phyloP scores from a whole-genome alignment of 208 protist species.

The Crithidia bombi region DNA sequence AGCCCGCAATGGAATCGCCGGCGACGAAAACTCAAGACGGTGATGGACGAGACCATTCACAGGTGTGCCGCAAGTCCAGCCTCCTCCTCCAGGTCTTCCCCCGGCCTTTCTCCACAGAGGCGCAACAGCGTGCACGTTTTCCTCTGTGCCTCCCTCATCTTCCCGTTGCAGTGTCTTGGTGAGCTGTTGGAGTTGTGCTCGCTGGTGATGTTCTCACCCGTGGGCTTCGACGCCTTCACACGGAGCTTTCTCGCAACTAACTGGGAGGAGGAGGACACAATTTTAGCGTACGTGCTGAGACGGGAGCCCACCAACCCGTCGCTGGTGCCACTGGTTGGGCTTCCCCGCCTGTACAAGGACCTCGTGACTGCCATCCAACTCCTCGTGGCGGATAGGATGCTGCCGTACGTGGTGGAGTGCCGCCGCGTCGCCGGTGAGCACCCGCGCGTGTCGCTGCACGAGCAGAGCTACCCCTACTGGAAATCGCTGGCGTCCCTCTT shows the following conservation, averaged over 20 bases:
- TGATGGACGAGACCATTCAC: conserved; percentile 17
- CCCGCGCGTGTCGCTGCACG: neutral
- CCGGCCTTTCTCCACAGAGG: neutral
- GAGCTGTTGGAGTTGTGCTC: conserved; percentile 75
- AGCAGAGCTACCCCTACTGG: conserved; percentile 60
- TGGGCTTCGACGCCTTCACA: conserved; percentile 63
- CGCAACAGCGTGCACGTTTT: conserved; percentile 18
- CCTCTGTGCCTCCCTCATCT: conserved; percentile 64
- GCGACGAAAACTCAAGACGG: conserved; percentile 20
- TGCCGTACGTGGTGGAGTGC: conserved; percentile 52
- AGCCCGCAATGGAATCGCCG: conserved; percentile 32
- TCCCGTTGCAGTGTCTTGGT: conserved; percentile 77
- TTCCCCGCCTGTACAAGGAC: conserved; percentile 70
- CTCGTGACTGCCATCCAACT: conserved; percentile 64
- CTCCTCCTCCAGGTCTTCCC: neutral
- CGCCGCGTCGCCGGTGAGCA: conserved; percentile 31
- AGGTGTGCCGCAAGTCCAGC: neutral
- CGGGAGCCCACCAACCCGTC: conserved; percentile 72
- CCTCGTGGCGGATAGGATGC: conserved; percentile 55
- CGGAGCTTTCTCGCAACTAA: conserved; percentile 55
- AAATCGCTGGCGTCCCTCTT: conserved; percentile 43
- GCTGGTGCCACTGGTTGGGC: conserved; percentile 67
- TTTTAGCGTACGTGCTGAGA: conserved; percentile 70
- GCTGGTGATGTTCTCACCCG: conserved; percentile 46
- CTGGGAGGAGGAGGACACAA: conserved; percentile 62